Conservation (phyloP, 176 grass and related monocot species). For the Carex parvula region DNA sequence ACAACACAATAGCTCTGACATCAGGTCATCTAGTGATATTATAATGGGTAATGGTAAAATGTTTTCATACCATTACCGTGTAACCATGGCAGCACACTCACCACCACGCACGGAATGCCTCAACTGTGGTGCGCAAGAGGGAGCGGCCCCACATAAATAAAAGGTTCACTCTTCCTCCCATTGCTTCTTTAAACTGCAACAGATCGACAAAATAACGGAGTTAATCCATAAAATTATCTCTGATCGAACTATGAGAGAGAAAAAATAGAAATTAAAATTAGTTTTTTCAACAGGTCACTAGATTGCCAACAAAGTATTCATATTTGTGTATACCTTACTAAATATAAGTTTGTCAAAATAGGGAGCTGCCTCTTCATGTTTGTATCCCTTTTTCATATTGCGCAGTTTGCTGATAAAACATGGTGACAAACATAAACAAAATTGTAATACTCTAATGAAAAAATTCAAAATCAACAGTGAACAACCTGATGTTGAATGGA, state of each 20-base stretch:
- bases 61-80: slow-evolving; percentile 78
- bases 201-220: background rate
- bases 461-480: background rate
- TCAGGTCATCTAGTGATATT: background rate
- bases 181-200: slow-evolving; percentile 68
- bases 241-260: background rate
- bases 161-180: slow-evolving; percentile 82
- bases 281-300: background rate
- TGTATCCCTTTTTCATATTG: slow-evolving; percentile 81
- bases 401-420: slow-evolving; percentile 73
- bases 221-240: background rate
- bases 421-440: background rate
- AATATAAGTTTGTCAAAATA: slow-evolving; percentile 91
- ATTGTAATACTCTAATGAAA: slow-evolving; percentile 5
- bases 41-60: background rate
- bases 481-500: background rate
- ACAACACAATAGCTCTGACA: background rate
- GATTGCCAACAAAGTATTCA: background rate
- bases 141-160: slow-evolving; percentile 93
- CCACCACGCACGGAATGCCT: slow-evolving; percentile 83
- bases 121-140: slow-evolving; percentile 80
- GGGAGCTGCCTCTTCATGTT: slow-evolving; percentile 69
- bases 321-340: slow-evolving; percentile 57
- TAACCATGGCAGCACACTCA: slow-evolving; percentile 73
- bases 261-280: slow-evolving; percentile 14